These are phyloP conservation scores for Fusarium odoratissimum DNA, from an alignment of 2,329 filamentous ascomycete species.

Conservation along the genomic window DNA sequence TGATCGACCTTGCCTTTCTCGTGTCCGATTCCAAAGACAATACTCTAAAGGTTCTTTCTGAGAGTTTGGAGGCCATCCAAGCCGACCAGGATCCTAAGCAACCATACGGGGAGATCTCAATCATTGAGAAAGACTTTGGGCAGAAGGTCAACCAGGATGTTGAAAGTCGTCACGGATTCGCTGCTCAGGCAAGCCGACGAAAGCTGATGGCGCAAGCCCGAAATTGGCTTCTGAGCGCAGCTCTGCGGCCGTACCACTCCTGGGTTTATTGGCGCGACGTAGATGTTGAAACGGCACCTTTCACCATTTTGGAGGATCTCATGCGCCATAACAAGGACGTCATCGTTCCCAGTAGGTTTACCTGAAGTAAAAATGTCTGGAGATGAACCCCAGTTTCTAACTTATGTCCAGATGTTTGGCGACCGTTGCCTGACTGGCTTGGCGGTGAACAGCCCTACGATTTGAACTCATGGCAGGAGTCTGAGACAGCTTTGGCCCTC, in stretches of 20 bases:
- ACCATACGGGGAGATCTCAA: constrained; percentile 94
- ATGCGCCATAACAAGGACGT: constrained; percentile 99
- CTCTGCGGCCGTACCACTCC: constrained; percentile 92
- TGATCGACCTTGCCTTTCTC: constrained; percentile 95
- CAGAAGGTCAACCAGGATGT: constrained; percentile 98
- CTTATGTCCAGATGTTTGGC: constrained; percentile 83
- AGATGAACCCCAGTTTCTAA: constrained; percentile 38
- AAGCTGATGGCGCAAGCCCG: constrained; percentile 98
- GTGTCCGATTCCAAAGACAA: constrained; percentile 97
- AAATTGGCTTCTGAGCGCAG: constrained; percentile 96
- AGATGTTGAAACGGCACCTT: constrained; percentile 96
- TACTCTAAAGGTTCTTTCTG: constrained; percentile 80
- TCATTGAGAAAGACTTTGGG: constrained; percentile 98
- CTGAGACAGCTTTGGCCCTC: constrained; percentile 91
- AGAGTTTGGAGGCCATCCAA: constrained; percentile 83
- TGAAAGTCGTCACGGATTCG: constrained; percentile 96
- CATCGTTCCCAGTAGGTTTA: constrained; percentile 90
- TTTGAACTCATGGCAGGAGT: constrained; percentile 99
- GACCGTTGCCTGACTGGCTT: constrained; percentile 98
- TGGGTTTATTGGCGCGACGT: constrained; percentile 99
- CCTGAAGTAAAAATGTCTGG: background rate
- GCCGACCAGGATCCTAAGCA: constrained; percentile 81
- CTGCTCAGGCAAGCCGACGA: constrained; percentile 89
- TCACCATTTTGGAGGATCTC: constrained; percentile 95
- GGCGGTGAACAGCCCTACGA: constrained; percentile 99